A percentile compares a stretch with the other conserved stretches of the same genome.
phyloP scores from a whole-genome alignment of 2,329 filamentous ascomycete genomes.

The Xylaria sp. region DNA sequence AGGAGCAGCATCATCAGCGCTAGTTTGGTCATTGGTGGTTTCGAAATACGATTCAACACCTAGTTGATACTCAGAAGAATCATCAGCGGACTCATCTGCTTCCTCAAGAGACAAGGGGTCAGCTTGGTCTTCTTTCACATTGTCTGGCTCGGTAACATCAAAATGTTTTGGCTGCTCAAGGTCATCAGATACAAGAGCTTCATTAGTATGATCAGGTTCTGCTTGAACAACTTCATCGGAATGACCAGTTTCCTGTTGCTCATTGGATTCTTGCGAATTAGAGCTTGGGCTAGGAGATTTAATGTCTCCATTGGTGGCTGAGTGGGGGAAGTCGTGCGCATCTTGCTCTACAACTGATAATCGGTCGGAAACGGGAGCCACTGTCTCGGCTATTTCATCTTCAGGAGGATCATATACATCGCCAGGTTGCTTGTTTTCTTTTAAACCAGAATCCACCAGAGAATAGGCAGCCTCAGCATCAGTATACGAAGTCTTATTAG shows the following conservation, averaged over 20 bases:
- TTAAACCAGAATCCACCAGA: neutral
- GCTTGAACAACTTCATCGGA: conserved; percentile 24
- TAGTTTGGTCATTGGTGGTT: conserved; percentile 39
- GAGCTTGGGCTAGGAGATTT: conserved; percentile 1
- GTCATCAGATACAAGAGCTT: conserved; percentile 13
- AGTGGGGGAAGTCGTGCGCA: conserved; percentile 10
- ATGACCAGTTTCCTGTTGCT: conserved; percentile 6
- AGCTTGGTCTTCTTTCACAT: conserved; percentile 27
- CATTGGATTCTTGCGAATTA: conserved; percentile 18
- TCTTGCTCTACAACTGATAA: conserved; percentile 6
- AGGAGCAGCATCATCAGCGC: conserved; percentile 26
- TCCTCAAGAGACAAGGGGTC: conserved; percentile 25
- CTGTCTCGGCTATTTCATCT: conserved; percentile 17
- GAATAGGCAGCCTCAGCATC: conserved; percentile 7
- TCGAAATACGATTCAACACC: conserved; percentile 40
- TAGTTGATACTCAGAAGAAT: conserved; percentile 39
- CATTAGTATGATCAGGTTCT: conserved; percentile 26
- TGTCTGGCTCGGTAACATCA: conserved; percentile 14
- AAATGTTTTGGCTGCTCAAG: conserved; percentile 19
- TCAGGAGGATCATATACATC: conserved; percentile 11
- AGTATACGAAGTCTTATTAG: neutral
- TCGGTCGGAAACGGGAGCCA: conserved; percentile 4
- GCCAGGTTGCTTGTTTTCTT: conserved; percentile 8
- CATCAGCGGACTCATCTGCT: conserved; percentile 26
- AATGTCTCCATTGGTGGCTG: neutral